Percentiles rank a stretch among this genome's conserved stretches.
Evolutionary conservation across 169 alveolate genomes (phyloP).

Genomic region (Plasmodium gonderi): DNA sequence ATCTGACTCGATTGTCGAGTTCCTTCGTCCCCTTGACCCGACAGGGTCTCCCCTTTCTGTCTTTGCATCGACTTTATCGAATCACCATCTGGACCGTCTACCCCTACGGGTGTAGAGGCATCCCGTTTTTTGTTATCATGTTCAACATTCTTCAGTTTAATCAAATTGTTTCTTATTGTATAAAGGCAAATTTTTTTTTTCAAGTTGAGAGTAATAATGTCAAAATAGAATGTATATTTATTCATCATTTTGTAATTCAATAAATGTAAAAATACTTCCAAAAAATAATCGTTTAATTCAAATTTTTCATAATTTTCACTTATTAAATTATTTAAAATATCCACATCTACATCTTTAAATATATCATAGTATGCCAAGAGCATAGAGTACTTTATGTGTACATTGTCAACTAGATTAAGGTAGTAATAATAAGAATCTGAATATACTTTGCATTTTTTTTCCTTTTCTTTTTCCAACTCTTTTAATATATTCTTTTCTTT

Average conservation of each 20-base stretch:
- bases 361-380: constrained; percentile 33
- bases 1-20: neutral
- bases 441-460: neutral
- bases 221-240: constrained; percentile 17
- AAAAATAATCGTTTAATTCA: constrained; percentile 29
- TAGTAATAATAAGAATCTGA: constrained; percentile 42
- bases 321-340: neutral
- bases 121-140: neutral
- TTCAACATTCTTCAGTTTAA: neutral
- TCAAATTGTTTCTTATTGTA: constrained; percentile 4
- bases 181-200: constrained; percentile 15
- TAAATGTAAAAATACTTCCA: constrained; percentile 15
- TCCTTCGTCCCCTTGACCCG: neutral
- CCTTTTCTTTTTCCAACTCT: neutral
- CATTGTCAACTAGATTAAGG: neutral
- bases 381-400: neutral
- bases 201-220: constrained; percentile 33
- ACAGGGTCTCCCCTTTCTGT: neutral
- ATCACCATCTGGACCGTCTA: neutral
- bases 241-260: constrained; percentile 24
- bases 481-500: neutral
- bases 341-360: constrained; percentile 39
- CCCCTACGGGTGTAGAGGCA: neutral
- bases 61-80: neutral
- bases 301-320: constrained; percentile 38